A percentile compares a stretch with the other conserved stretches of the same genome.
phyloP scores from a whole-genome alignment of 331 rosid species.

The Ulmus americana region DNA sequence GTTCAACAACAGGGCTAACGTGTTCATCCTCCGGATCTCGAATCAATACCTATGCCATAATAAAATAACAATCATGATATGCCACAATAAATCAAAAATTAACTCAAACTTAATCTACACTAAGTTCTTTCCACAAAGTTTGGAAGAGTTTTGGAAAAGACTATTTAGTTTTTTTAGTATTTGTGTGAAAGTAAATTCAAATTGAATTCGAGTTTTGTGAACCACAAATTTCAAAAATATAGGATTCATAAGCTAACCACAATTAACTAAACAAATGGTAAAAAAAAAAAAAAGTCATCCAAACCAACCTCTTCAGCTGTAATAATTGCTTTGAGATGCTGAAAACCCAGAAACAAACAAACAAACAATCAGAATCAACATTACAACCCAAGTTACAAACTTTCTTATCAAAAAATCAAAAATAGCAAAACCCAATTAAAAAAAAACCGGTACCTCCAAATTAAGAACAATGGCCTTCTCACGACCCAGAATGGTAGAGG shows the following conservation, averaged over 20 bases:
- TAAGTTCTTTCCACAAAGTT: not conserved
- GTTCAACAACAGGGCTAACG: slow-evolving; percentile 80
- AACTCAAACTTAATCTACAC: not conserved
- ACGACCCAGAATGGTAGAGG: slow-evolving; percentile 81
- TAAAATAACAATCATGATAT: slow-evolving; percentile 22
- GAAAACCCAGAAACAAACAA: slow-evolving; percentile 27
- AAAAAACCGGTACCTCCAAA: slow-evolving; percentile 51
- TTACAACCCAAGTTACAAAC: not conserved
- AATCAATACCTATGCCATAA: slow-evolving; percentile 60
- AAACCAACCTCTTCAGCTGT: slow-evolving; percentile 87
- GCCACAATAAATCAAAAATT: slow-evolving; percentile 14
- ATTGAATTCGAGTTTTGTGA: not conserved
- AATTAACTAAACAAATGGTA: not conserved
- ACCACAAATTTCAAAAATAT: not conserved
- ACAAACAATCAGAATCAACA: slow-evolving; percentile 3
- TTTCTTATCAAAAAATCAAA: not conserved
- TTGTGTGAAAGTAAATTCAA: not conserved
- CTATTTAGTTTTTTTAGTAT: too few species aligned
- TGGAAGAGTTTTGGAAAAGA: too few species aligned
- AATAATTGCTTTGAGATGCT: slow-evolving; percentile 96
- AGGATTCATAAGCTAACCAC: not conserved
- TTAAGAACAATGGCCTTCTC: slow-evolving; percentile 92
- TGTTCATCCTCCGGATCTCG: slow-evolving; percentile 72
- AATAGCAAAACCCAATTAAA: not conserved
- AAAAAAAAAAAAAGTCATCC: not conserved